Evolutionary conservation across 176 grass and related monocot genomes (phyloP), one percentile per base, ranked within the genome.

Genomic region (Puccinellia tenuiflora): DNA sequence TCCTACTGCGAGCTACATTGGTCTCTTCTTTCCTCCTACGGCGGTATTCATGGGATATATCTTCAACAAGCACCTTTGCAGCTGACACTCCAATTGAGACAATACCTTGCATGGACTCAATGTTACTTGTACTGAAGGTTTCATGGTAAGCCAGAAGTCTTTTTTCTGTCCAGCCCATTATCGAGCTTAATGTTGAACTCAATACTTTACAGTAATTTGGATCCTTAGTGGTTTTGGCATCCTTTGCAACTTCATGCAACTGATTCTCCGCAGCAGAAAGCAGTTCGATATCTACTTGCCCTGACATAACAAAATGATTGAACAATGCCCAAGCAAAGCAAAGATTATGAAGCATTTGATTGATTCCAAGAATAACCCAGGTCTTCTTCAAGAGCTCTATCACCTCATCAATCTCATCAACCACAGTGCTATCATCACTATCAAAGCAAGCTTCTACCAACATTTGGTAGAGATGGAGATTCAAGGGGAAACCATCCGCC

Each of bases 141-240:
- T 95, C 96, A 81, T 98, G 96, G 78, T 98, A 98, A 68, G 96
- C 96, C 78, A 98, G 88, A 47, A 98, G 92, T 84, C 96, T 98
- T 86, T 95, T 93, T 83, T 98, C 96, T 33, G 96, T 87, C 96
- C 96, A 98, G 14, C 93, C 87, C 90, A 98, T 95, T 85, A 98
- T 93, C 18, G 96, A 93, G 82, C 87, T 98, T 82, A 98, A 72
- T 53, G 89, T 98, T 71, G 92, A 92, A 85, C 91, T 93, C 85
- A 98, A 88, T 38, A 98, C 90, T 89, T 95, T 95, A 81, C 92
- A 92, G 80, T 98, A 98, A 79, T 86, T 88, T 70, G 96, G 87
- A 80, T 98, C 96, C 85, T 98, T 98, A 55, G 91, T 93, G 33
- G 85, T 81, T 81, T 98, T 98, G 35, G 96, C 91, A 83, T 98